Base-by-base conservation (phyloP, 2,329 filamentous ascomycete species). In the Aureobasidium sp. region DNA sequence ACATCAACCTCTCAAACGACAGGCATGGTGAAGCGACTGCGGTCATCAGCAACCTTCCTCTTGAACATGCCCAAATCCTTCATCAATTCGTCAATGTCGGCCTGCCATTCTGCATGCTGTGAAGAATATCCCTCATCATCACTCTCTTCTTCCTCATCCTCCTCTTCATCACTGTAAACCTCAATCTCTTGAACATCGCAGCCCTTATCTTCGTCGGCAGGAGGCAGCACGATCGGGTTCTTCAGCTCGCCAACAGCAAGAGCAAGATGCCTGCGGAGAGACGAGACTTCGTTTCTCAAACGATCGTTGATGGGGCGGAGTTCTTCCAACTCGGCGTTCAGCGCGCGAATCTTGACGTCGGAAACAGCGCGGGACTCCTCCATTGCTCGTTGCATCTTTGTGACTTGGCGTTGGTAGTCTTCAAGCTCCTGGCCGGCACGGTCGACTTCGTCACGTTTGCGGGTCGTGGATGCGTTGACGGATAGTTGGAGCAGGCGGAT, bases 311-410 rank as follows among this genome's bases (percentile, higher is more conserved):
- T 66, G 3, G 78, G 78, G 9, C 77, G 69, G n/a, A 81, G 68
- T 63, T 79, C 77, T 44, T 81, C 79, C 11, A 79, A 74, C 66
- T 81, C 79, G 29, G 68, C 68, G 0, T 74, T 88, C 59, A 99
- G 77, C 65, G 88, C 90, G 67, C 91, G 87, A 72, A 99, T 96
- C 81, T 96, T 97, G 78, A 89, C 91, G 72, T 97, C 93, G 34
- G 89, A 87, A 14, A 97, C 89, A 73, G 95, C 88, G 63, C 88
- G 85, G 65, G 87, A 88, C 77, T 99, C 94, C 73, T 97, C 92
- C 92, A 97, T 97, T 74, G 96, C 84, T 63, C 92, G 86, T 74
- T 97, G 91, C 88, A 99, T 91, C 61, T 88, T 85, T 51, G 85
- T 82, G 21, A 99, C 94, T 69, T 92, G 89, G 66, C 86, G 86